Evolutionary conservation across 1,284 basidiomycete species (phyloP), one percentile per base, ranked within the genome.

Genomic region (Macrocybe sp.): DNA sequence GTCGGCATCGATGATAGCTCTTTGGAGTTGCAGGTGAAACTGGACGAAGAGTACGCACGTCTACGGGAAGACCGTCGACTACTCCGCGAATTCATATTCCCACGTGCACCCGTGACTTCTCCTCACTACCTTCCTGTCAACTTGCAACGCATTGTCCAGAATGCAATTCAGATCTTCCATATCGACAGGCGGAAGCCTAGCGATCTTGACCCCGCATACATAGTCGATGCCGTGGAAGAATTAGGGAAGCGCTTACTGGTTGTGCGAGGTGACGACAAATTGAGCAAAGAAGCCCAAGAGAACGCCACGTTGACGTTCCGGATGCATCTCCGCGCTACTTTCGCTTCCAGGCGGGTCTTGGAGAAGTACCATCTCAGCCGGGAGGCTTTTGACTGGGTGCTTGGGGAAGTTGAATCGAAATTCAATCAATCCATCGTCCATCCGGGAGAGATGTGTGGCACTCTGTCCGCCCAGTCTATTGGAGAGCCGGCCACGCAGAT

Each of bases 401-500:
- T 98, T 49, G 97, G 96, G 57, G 97, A 99, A 68, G 83, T 99
- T 44, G 94, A 99, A 66, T 78, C 89, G 33, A 92, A 94, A 65
- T 97, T 97, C 75, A 95, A 96, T 62, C 85, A 85, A 59, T 91
- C 95, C 1, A 63, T 97, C 2, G 93, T 81, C 22, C 89, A 96
- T 61, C 92, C 97, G 0, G 95, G 96, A 44, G 97, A 99, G 70
- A 99, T 99, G 97, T 99, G 97, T 58, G 97, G 97, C 41, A 98
- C 94, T 0, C 80, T 99, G 10, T 90, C 97, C 34, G 97, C 97
- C 0, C 97, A 99, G 70, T 97, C 94, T 4, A 99, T 99, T 55
- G 97, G 97, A 68, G 97, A 99, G 75, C 97, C 97, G 0, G 97
- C 97, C 2, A 99, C 97, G 2, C 95, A 98, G 72, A 97, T 97